Percentiles rank a stretch among this genome's conserved stretches.
phyloP scores from a whole-genome alignment of 2,329 filamentous ascomycete species.

The Verruconis gallopava region DNA sequence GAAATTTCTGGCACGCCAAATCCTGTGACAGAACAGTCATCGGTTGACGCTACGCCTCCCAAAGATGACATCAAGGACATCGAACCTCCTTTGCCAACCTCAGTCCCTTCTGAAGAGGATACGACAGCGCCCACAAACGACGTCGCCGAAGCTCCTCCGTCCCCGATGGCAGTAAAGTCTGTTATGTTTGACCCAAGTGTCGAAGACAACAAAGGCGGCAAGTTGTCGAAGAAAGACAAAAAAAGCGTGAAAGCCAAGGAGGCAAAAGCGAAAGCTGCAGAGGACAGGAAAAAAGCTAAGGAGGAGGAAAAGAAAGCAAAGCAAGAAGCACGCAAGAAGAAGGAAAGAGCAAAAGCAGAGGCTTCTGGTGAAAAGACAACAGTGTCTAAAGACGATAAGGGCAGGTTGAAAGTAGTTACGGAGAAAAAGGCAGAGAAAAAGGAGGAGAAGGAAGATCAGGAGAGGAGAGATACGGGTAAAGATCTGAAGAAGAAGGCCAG shows the following conservation, averaged over 20 bases:
- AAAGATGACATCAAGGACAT: background rate
- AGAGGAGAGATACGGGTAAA: background rate
- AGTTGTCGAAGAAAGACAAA: conserved; percentile 6
- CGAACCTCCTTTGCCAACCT: background rate
- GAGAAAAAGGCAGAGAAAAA: conserved; percentile 8
- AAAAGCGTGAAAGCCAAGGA: conserved; percentile 7
- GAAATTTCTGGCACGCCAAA: background rate
- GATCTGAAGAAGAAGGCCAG: conserved; percentile 1
- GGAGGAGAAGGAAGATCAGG: conserved; percentile 1
- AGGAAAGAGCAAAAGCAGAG: conserved; percentile 1
- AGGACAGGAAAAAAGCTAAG: conserved; percentile 7
- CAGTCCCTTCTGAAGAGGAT: background rate
- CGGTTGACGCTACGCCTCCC: background rate
- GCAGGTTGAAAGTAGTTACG: conserved; percentile 5
- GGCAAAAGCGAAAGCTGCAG: background rate
- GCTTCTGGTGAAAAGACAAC: background rate
- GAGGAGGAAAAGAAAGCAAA: conserved; percentile 9
- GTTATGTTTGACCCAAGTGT: conserved; percentile 10
- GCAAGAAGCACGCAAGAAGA: conserved; percentile 1
- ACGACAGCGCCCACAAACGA: background rate
- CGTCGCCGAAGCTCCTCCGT: background rate
- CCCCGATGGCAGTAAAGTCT: conserved; percentile 3
- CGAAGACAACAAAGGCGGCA: conserved; percentile 9
- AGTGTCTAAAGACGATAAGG: conserved; percentile 7
- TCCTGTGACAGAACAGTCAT: background rate